Conservation (phyloP, 805 yeast species). For the Torulaspora maleeae region DNA sequence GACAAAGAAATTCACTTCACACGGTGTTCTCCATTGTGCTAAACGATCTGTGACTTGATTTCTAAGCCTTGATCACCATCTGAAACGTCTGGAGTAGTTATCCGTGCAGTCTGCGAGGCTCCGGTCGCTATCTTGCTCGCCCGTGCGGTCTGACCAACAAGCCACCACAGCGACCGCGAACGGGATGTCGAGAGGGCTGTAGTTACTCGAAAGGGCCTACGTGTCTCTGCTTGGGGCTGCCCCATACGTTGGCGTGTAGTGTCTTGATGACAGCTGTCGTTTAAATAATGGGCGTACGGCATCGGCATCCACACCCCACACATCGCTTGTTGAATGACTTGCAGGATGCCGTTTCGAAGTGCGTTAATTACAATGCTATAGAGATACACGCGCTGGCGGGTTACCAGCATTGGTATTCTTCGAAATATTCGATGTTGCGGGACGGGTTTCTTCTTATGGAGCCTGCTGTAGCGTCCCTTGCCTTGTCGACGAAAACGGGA, state of each 20-base stretch:
- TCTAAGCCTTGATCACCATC: not conserved
- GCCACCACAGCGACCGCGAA: no score
- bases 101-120: not conserved
- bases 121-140: no score
- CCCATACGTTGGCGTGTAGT: no score
- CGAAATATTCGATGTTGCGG: slow-evolving; percentile 61
- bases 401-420: slow-evolving; percentile 71
- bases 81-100: not conserved
- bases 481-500: slow-evolving; percentile 50
- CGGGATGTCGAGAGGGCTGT: not conserved
- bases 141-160: no score
- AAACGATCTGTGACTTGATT: slow-evolving; percentile 1
- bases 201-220: not conserved
- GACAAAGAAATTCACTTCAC: slow-evolving; percentile 4
- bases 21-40: not conserved
- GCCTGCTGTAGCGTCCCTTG: slow-evolving; percentile 46
- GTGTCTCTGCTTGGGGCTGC: not conserved
- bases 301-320: not conserved
- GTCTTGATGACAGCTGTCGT: not conserved
- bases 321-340: not conserved
- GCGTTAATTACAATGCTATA: slow-evolving; percentile 2
- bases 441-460: slow-evolving; percentile 37
- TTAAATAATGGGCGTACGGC: not conserved
- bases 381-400: not conserved
- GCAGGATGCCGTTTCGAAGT: not conserved